phyloP scores from a whole-genome alignment of 495 filamentous ascomycete genomes.

The Tuber aestivum region DNA sequence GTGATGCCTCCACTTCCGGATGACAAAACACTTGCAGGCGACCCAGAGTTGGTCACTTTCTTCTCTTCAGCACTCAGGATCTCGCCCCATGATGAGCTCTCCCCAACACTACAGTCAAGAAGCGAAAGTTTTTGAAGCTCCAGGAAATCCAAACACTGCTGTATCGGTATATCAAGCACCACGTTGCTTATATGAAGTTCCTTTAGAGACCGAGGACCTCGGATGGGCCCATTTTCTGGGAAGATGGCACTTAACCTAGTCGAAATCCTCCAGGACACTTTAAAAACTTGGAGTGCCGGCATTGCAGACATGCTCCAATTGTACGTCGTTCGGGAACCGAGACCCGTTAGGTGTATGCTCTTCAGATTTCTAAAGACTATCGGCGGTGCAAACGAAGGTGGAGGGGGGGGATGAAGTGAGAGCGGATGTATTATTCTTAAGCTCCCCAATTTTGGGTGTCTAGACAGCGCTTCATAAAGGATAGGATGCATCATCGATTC shows the following conservation, averaged over 20 bases:
- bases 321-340: background rate
- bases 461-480: conserved; percentile 23
- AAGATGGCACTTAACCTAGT: background rate
- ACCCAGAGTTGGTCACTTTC: background rate
- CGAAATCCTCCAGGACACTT: background rate
- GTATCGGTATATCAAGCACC: background rate
- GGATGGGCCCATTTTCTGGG: background rate
- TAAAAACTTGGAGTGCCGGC: background rate
- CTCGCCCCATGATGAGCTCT: background rate
- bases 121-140: background rate
- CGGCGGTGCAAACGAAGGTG: background rate
- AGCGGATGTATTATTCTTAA: conserved; percentile 23
- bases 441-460: conserved; percentile 17
- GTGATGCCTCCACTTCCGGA: background rate
- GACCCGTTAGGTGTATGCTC: conserved; percentile 1
- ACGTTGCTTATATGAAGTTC: background rate
- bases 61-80: background rate
- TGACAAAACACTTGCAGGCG: background rate
- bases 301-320: background rate
- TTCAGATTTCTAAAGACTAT: conserved; percentile 6
- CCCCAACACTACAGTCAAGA: background rate
- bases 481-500: conserved; percentile 26
- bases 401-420: conserved; percentile 4
- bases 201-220: background rate
- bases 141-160: background rate